Evolutionary conservation across 108 stramenopile genomes (phyloP).

Genomic region (Licmophora abbreviata): DNA sequence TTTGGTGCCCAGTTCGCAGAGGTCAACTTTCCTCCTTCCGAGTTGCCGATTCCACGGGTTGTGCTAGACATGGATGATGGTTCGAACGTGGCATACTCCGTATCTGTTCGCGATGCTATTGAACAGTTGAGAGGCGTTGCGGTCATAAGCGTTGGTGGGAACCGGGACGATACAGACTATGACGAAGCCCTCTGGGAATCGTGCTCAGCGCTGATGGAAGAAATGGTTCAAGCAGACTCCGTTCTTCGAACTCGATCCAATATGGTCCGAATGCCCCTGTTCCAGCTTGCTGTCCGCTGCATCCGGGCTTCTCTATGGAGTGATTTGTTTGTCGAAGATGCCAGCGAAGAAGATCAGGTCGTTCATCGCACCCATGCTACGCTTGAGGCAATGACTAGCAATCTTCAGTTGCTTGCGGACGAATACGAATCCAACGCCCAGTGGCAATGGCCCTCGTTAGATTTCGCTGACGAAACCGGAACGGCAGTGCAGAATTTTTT

Average conservation of each 20-base stretch:
- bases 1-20: neutral
- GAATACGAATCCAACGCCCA: neutral
- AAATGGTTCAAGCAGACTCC: too few species aligned
- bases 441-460: neutral
- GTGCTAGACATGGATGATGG: neutral
- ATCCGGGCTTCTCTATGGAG: neutral
- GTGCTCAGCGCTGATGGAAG: neutral
- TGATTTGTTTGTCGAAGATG: neutral
- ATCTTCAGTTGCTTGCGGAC: neutral
- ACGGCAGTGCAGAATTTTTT: neutral
- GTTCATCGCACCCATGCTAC: neutral
- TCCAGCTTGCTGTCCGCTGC: neutral
- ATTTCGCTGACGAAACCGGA: conserved; percentile 1
- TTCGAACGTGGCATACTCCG: neutral
- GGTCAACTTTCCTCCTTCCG: neutral
- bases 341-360: neutral
- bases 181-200: conserved; percentile 1
- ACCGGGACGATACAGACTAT: neutral
- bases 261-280: neutral
- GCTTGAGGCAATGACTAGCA: neutral
- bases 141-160: neutral
- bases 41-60: neutral
- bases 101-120: neutral
- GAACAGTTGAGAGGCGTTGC: too few species aligned
- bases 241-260: too few species aligned